Evolutionary conservation across 345 rosid genomes (phyloP), one percentile per base, ranked within the genome.

Genomic region (Heritiera littoralis): DNA sequence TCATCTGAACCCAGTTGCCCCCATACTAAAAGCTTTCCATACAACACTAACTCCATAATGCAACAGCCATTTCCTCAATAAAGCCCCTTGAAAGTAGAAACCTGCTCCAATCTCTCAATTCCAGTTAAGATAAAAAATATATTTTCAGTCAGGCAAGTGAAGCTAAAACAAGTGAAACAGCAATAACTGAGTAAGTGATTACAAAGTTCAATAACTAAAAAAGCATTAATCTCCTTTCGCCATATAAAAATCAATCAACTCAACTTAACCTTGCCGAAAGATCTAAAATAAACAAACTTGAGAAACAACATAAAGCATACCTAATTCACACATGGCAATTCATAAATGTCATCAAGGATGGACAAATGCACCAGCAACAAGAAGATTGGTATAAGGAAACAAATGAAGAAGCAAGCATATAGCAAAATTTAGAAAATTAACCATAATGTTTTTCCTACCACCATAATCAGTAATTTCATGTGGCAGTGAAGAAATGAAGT

Each of bases 391-490:
- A 35, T 35, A 35, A 35, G 38, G 38, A 35, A 35, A 35, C 38
- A 35, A 35, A 35, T 35, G 38, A 35, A 35, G 38, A 45, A 67
- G 68, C 60, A 17, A 65, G 61, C 66, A 81, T 58, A 70, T 70
- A 70, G 58, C 58, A 20, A 43, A 61, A 35, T 40, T 52, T 20
- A 65, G 35, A 35, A 56, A 32, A 64, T 7, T 48, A 76, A 59
- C 9, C 49, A 64, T 9, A 60, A 75, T 54, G 69, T 64, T 69
- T 30, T 46, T 68, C 92, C 82, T 90, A 95, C 98, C 98, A 75
- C 94, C 89, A 88, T 84, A 84, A 86, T 86, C 92, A 64, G 91
- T 92, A 80, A 95, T 91, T 72, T 93, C 97, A 66, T 88, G 90
- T 20, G 99, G 98, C 76, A 95, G 68, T 30, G 95, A 79, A 71